These are phyloP conservation scores for Cordyceps tenuipes DNA, from an alignment of 2,329 filamentous ascomycete species.

Conservation along the genomic window DNA sequence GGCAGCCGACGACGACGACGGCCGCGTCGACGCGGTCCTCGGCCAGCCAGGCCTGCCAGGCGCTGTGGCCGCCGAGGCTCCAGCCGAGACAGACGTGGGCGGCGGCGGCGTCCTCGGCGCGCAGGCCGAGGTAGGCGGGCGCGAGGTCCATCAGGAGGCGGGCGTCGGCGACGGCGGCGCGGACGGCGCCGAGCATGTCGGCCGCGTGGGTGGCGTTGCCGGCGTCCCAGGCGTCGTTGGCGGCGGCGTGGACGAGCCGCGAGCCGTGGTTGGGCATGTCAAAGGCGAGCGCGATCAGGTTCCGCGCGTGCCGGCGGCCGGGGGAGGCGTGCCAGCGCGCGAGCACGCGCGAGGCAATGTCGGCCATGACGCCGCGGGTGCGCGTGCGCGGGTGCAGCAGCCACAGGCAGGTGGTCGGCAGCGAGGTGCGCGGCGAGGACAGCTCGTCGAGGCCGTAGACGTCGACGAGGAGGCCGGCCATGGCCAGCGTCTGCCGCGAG, in stretches of 20 bases:
- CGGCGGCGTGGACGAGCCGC: slow-evolving; percentile 54
- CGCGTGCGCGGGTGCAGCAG: slow-evolving; percentile 75
- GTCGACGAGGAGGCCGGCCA: slow-evolving; percentile 71
- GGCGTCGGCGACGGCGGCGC: slow-evolving; percentile 66
- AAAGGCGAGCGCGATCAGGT: slow-evolving; percentile 74
- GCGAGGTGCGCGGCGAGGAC: slow-evolving; percentile 31
- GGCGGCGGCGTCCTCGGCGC: too few species aligned
- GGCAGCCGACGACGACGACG: slow-evolving; percentile 78
- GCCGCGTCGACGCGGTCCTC: slow-evolving; percentile 73
- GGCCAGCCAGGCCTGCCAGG: slow-evolving; percentile 73
- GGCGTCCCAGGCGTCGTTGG: slow-evolving; percentile 70
- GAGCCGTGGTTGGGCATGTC: slow-evolving; percentile 91
- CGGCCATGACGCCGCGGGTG: slow-evolving; percentile 64
- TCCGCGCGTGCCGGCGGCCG: slow-evolving; percentile 29
- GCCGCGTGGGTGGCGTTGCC: slow-evolving; percentile 77
- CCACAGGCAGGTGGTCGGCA: slow-evolving; percentile 73
- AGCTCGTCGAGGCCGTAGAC: slow-evolving; percentile 77
- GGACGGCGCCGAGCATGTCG: slow-evolving; percentile 81
- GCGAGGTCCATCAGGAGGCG: slow-evolving; percentile 68
- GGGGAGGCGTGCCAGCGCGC: slow-evolving; percentile 53
- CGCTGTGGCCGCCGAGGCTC: slow-evolving; percentile 78
- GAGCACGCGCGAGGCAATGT: slow-evolving; percentile 61
- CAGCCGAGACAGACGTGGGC: slow-evolving; percentile 73
- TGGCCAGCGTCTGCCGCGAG: slow-evolving; percentile 58
- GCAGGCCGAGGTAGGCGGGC: slow-evolving; percentile 55